phyloP scores from a whole-genome alignment of 2,329 filamentous ascomycete species.

The Chaetoscypha palmicola region DNA sequence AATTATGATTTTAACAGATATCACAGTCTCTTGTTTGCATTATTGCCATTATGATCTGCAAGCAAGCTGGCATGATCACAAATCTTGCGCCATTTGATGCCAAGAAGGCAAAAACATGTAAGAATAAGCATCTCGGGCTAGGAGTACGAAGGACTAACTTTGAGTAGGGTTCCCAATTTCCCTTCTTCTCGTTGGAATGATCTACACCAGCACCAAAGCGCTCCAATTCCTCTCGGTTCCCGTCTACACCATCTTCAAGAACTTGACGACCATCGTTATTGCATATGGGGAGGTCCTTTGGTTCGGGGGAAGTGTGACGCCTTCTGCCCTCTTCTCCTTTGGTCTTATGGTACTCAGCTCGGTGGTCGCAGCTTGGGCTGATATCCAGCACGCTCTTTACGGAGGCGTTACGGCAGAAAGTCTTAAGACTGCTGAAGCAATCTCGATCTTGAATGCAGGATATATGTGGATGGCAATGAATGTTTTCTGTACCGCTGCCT shows the following conservation, averaged over 20 bases:
- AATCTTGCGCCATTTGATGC: constrained; percentile 75
- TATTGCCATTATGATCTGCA: constrained; percentile 73
- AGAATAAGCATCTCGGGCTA: constrained; percentile 26
- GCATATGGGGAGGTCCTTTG: constrained; percentile 97
- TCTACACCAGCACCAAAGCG: constrained; percentile 94
- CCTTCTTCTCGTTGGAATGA: constrained; percentile 94
- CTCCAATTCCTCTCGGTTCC: constrained; percentile 95
- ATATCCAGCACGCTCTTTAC: constrained; percentile 78
- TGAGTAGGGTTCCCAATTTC: constrained; percentile 87
- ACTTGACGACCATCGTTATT: constrained; percentile 96
- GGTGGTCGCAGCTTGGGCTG: constrained; percentile 91
- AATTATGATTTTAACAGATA: constrained; percentile 11
- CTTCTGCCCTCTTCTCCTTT: constrained; percentile 85
- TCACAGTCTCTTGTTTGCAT: constrained; percentile 82
- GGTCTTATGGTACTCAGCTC: constrained; percentile 95
- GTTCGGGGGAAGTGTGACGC: constrained; percentile 90
- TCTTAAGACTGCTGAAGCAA: constrained; percentile 59
- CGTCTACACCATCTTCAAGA: constrained; percentile 99
- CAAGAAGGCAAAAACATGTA: constrained; percentile 90
- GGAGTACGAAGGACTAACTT: constrained; percentile 7
- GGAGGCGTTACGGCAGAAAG: constrained; percentile 31
- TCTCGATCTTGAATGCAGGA: constrained; percentile 86
- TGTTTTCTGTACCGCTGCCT: constrained; percentile 87
- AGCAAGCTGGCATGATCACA: constrained; percentile 72
- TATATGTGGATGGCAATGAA: constrained; percentile 99